Conservation (phyloP, 2,329 filamentous ascomycete genomes). For the Neoarthrinium moseri region DNA sequence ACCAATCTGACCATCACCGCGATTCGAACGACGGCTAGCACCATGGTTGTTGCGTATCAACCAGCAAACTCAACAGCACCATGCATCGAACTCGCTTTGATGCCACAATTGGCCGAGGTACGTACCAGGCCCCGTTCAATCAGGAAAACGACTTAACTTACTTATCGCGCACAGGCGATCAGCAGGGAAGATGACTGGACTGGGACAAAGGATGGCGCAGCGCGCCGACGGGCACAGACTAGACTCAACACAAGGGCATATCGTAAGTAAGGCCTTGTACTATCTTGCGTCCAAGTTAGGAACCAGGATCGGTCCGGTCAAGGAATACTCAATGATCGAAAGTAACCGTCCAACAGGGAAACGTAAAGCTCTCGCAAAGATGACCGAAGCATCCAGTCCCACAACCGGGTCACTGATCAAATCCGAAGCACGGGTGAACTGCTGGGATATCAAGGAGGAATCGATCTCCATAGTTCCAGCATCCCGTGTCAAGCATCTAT, state of each 20-base stretch:
- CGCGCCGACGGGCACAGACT: slow-evolving; percentile 40
- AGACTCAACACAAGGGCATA: slow-evolving; percentile 46
- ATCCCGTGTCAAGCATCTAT: slow-evolving; percentile 29
- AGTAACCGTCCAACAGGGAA: slow-evolving; percentile 27
- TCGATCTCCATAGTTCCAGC: slow-evolving; percentile 28
- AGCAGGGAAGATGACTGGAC: slow-evolving; percentile 43
- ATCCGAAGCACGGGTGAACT: slow-evolving; percentile 30
- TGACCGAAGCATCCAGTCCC: slow-evolving; percentile 17
- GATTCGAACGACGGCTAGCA: slow-evolving; percentile 7
- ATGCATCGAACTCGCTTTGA: slow-evolving; percentile 27
- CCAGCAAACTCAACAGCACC: slow-evolving; percentile 15
- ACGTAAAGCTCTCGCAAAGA: slow-evolving; percentile 28
- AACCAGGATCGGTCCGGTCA: background rate
- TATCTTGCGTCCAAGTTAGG: background rate
- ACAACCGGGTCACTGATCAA: slow-evolving; percentile 18
- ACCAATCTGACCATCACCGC: slow-evolving; percentile 8
- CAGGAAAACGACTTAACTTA: slow-evolving; percentile 17
- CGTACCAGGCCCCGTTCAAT: slow-evolving; percentile 14
- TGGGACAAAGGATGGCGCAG: slow-evolving; percentile 38
- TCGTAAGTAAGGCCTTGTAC: slow-evolving; percentile 26
- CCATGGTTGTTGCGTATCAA: slow-evolving; percentile 21
- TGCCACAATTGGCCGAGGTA: slow-evolving; percentile 38
- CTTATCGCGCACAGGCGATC: slow-evolving; percentile 32
- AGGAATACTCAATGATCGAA: slow-evolving; percentile 12
- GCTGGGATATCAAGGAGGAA: slow-evolving; percentile 31